Conservation (phyloP, 108 stramenopile genomes). For the Schizochytrium sp. region DNA sequence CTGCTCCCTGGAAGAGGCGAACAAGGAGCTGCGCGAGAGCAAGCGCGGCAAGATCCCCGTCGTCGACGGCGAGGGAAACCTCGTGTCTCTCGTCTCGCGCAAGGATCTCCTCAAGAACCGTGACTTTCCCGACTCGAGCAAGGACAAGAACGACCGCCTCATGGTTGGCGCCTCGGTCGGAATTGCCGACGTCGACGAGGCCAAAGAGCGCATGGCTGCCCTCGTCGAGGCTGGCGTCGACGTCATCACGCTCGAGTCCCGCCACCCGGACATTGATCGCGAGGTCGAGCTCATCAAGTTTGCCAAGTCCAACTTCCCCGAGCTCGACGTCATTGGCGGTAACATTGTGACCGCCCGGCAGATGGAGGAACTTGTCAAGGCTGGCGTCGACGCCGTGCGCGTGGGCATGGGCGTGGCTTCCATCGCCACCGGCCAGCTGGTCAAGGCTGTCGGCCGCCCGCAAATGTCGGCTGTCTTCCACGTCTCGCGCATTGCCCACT, state of each 20-base stretch:
- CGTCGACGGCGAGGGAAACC: conserved; percentile 84
- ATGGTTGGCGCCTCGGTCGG: conserved; percentile 96
- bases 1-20: conserved; percentile 79
- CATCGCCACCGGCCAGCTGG: conserved; percentile 98
- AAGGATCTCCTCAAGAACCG: conserved; percentile 95
- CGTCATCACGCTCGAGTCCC: conserved; percentile 98
- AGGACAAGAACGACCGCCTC: conserved; percentile 87
- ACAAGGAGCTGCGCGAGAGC: conserved; percentile 78
- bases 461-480: conserved; percentile 97
- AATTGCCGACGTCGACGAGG: conserved; percentile 80
- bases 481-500: conserved; percentile 75
- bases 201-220: conserved; percentile 63
- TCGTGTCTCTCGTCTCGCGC: conserved; percentile 92
- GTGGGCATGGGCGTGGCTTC: conserved; percentile 99
- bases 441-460: conserved; percentile 97
- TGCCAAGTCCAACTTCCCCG: conserved; percentile 75
- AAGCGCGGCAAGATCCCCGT: conserved; percentile 97
- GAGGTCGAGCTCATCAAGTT: conserved; percentile 89
- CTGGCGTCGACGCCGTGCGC: conserved; percentile 95
- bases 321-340: conserved; percentile 91
- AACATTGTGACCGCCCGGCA: conserved; percentile 95
- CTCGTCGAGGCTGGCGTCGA: conserved; percentile 95
- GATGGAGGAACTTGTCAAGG: conserved; percentile 86
- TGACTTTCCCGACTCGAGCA: conserved; percentile 91
- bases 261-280: conserved; percentile 92